Evolutionary conservation across 2,329 filamentous ascomycete genomes (phyloP).

Genomic region (Sarocladium oryzae): DNA sequence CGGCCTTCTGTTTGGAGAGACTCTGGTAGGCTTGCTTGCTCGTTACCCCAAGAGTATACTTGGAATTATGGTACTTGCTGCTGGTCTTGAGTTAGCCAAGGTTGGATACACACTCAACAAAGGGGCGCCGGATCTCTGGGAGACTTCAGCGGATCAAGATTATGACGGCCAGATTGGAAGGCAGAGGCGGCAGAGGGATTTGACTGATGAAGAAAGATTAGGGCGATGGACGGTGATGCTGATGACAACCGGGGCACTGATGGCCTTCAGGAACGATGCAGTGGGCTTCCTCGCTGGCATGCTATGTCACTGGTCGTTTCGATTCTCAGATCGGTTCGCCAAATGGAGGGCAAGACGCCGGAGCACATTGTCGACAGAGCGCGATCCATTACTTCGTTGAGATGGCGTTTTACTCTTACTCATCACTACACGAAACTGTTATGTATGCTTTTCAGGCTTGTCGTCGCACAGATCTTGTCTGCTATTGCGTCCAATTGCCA

Average conservation of each 20-base stretch:
- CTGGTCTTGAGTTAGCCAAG: constrained; percentile 79
- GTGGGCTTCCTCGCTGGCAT: constrained; percentile 80
- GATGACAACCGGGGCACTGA: constrained; percentile 71
- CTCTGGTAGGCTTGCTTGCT: constrained; percentile 62
- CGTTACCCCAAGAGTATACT: constrained; percentile 71
- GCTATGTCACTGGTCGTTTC: constrained; percentile 67
- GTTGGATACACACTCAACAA: constrained; percentile 80
- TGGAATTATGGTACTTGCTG: constrained; percentile 83
- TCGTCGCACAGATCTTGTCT: background rate
- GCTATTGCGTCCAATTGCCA: too few species aligned
- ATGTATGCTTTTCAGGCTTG: background rate
- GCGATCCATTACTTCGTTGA: constrained; percentile 24
- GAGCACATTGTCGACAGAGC: constrained; percentile 19
- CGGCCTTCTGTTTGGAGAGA: constrained; percentile 68
- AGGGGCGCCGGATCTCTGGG: constrained; percentile 55
- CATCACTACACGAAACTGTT: background rate
- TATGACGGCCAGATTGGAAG: constrained; percentile 18
- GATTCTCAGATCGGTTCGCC: constrained; percentile 35
- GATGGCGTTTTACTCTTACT: background rate
- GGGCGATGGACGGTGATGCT: constrained; percentile 87
- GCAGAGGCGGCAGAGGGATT: constrained; percentile 37
- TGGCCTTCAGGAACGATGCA: constrained; percentile 86
- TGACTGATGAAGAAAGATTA: constrained; percentile 61
- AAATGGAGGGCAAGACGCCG: constrained; percentile 26
- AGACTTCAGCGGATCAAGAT: constrained; percentile 37